These are phyloP conservation scores for Paracorniculantispora psalliotae DNA, from an alignment of 2,329 filamentous ascomycete species.

Conservation along the genomic window DNA sequence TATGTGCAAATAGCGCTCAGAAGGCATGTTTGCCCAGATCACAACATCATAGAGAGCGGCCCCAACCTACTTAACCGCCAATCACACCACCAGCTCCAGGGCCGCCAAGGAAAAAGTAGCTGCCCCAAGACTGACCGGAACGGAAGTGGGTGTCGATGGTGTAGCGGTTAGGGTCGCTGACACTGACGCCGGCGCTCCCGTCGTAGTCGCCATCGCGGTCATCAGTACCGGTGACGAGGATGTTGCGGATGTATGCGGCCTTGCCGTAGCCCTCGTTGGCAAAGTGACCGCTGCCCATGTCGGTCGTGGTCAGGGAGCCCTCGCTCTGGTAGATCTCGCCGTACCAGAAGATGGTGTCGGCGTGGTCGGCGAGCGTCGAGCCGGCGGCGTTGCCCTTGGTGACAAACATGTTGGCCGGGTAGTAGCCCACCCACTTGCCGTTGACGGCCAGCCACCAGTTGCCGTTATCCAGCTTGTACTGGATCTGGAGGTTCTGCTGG, in stretches of 20 bases:
- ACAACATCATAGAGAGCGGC: too few species aligned
- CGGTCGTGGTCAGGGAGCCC: conserved; percentile 10
- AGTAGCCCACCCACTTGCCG: conserved; percentile 13
- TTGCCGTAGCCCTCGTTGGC: conserved; percentile 11
- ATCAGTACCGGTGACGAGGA: not conserved
- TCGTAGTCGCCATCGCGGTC: conserved; percentile 8
- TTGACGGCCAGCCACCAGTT: conserved; percentile 16
- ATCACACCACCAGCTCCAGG: conserved; percentile 15
- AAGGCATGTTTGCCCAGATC: too few species aligned
- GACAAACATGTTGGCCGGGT: conserved; percentile 12
- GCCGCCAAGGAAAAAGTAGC: conserved; percentile 14
- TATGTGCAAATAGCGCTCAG: too few species aligned
- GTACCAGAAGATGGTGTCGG: conserved; percentile 13
- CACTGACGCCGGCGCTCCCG: conserved; percentile 3
- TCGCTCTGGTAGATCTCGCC: conserved; percentile 15
- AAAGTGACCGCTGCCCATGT: conserved; percentile 15
- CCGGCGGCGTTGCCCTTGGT: not conserved
- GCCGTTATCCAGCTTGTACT: conserved; percentile 1
- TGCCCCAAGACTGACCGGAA: conserved; percentile 5
- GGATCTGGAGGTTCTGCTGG: conserved; percentile 10
- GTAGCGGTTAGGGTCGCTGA: conserved; percentile 14
- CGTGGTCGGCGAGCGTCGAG: conserved; percentile 9
- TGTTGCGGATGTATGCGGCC: conserved; percentile 14
- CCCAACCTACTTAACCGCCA: conserved; percentile 4
- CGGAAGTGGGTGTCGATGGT: conserved; percentile 13